phyloP scores from a whole-genome alignment of 1,284 basidiomycete species.

The Laetiporus sulphureus region DNA sequence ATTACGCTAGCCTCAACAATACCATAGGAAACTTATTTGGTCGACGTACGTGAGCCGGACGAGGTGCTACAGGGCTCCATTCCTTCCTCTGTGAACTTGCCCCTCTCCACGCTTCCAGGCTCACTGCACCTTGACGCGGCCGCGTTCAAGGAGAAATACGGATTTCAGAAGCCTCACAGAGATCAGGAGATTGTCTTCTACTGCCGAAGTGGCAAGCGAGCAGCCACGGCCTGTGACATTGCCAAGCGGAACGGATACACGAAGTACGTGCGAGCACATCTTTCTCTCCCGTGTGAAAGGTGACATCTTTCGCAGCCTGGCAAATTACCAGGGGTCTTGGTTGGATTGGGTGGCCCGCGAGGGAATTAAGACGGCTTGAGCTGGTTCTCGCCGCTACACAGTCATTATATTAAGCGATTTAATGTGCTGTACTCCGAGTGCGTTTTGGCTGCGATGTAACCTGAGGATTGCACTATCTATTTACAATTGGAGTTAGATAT shows the following conservation, averaged over 20 bases:
- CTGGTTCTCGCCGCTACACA: too few species aligned
- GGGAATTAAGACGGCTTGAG: too few species aligned
- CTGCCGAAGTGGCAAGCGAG: conserved; percentile 88
- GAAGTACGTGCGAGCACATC: conserved; percentile 50
- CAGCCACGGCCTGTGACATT: conserved; percentile 77
- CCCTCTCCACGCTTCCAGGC: conserved; percentile 72
- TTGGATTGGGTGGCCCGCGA: conserved; percentile 82
- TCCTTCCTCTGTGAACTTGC: conserved; percentile 91
- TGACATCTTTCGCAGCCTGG: conserved; percentile 39
- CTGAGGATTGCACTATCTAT: too few species aligned
- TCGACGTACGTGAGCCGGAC: conserved; percentile 92
- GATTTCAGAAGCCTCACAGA: conserved; percentile 78
- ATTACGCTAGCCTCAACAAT: conserved; percentile 3
- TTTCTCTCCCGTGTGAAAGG: neutral
- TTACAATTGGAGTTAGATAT: too few species aligned
- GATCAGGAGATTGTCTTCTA: conserved; percentile 88
- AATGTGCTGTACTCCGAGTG: too few species aligned
- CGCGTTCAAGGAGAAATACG: conserved; percentile 65
- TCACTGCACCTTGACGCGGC: conserved; percentile 60
- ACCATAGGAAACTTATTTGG: conserved; percentile 68
- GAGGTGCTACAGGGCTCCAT: conserved; percentile 95
- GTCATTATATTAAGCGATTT: too few species aligned
- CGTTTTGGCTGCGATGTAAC: too few species aligned
- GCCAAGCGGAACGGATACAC: conserved; percentile 81
- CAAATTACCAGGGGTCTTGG: conserved; percentile 92